These are phyloP conservation scores for Picochlorum sp. DNA, from an alignment of 139 green algal genomes.

Conservation along the genomic window DNA sequence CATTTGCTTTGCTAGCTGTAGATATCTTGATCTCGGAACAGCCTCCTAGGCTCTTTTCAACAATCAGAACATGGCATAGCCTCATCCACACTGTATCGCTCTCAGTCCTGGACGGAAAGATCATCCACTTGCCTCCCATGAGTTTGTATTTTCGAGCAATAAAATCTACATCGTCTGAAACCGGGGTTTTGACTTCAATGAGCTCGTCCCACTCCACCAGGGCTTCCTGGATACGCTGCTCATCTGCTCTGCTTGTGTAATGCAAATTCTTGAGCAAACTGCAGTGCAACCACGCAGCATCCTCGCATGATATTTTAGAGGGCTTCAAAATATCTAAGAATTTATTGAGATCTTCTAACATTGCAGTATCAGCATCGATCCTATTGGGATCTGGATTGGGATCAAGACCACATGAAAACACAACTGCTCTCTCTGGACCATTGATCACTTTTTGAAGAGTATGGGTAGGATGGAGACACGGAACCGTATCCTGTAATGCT, in stretches of 20 bases:
- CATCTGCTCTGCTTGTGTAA: not conserved
- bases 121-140: conserved; percentile 18
- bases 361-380: not conserved
- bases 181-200: not conserved
- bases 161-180: conserved; percentile 4
- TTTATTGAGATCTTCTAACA: not conserved
- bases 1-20: not conserved
- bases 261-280: not conserved
- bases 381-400: not conserved
- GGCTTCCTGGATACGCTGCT: conserved; percentile 14
- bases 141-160: conserved; percentile 12
- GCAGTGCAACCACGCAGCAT: conserved; percentile 21
- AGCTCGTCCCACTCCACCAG: conserved; percentile 16
- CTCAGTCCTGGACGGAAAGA: conserved; percentile 12
- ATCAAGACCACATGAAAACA: conserved; percentile 6
- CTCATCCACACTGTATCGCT: conserved; percentile 10
- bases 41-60: not conserved
- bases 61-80: not conserved
- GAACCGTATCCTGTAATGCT: conserved; percentile 16
- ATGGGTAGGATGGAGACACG: conserved; percentile 26
- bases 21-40: conserved; percentile 18
- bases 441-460: conserved; percentile 3
- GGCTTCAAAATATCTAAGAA: conserved; percentile 16
- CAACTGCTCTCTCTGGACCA: conserved; percentile 20
- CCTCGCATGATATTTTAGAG: conserved; percentile 11